Conservation (phyloP, 805 yeast species). For the Candida orba region DNA sequence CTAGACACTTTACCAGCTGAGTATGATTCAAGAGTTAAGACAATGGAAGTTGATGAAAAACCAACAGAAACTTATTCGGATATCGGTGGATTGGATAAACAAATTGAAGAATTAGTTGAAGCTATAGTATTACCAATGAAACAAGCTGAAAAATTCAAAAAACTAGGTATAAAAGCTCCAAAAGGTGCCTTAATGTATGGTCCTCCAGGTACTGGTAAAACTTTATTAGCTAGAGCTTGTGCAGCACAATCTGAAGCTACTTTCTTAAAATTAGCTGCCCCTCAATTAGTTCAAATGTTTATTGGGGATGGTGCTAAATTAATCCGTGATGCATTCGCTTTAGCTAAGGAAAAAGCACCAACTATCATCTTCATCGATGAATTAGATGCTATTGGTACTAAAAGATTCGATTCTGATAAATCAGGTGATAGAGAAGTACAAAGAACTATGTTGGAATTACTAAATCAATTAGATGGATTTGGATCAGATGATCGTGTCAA, state of each 20-base stretch:
- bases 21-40: slow-evolving; percentile 95
- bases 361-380: slow-evolving; percentile 97
- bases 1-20: slow-evolving; percentile 95
- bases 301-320: slow-evolving; percentile 98
- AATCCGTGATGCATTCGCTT: slow-evolving; percentile 94
- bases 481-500: slow-evolving; percentile 96
- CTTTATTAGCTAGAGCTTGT: slow-evolving; percentile 94
- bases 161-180: slow-evolving; percentile 93
- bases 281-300: slow-evolving; percentile 96
- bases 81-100: slow-evolving; percentile 97
- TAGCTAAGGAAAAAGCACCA: slow-evolving; percentile 98
- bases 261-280: slow-evolving; percentile 92
- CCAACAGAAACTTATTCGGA: slow-evolving; percentile 97
- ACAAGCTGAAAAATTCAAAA: slow-evolving; percentile 92
- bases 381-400: slow-evolving; percentile 97
- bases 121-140: slow-evolving; percentile 98
- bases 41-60: slow-evolving; percentile 98
- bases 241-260: slow-evolving; percentile 99
- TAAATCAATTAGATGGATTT: slow-evolving; percentile 96
- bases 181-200: slow-evolving; percentile 99
- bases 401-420: slow-evolving; percentile 94
- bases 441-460: slow-evolving; percentile 96
- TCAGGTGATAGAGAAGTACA: slow-evolving; percentile 98
- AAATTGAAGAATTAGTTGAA: slow-evolving; percentile 95
- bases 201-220: slow-evolving; percentile 99